Evolutionary conservation across 108 stramenopile genomes (phyloP).

Genomic region (Seminavis robusta): DNA sequence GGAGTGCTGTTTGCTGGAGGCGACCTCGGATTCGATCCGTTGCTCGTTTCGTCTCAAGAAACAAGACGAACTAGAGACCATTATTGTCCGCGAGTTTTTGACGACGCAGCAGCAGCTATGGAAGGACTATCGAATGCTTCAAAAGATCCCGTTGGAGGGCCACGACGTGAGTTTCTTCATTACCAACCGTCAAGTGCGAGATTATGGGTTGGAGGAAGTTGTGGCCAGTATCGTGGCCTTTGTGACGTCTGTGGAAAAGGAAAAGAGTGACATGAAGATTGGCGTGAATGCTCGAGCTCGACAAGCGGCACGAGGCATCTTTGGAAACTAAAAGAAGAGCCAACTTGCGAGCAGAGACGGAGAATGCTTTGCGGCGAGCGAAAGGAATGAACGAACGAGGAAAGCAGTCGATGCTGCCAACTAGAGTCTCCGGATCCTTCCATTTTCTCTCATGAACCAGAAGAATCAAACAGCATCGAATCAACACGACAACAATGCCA

Average conservation of each 20-base stretch:
- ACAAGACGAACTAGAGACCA: constrained; percentile 11
- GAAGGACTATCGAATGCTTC: constrained; percentile 2
- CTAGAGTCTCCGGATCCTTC: too few relatives aligned
- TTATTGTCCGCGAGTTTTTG: constrained; percentile 15
- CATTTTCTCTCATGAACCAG: too few relatives aligned
- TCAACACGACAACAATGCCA: too few relatives aligned
- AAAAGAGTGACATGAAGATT: constrained; percentile 19
- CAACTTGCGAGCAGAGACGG: too few relatives aligned
- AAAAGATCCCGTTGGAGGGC: constrained; percentile 12
- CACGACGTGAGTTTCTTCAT: constrained; percentile 17
- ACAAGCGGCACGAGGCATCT: too few relatives aligned
- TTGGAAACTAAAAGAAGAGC: too few relatives aligned
- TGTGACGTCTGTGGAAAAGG: constrained; percentile 12
- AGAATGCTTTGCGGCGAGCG: too few relatives aligned
- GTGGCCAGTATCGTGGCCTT: constrained; percentile 5
- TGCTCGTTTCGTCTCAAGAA: constrained; percentile 17
- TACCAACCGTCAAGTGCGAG: constrained; percentile 1
- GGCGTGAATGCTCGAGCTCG: constrained; percentile 15
- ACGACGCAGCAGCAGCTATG: constrained; percentile 1
- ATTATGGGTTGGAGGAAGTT: neutral
- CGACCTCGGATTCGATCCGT: constrained; percentile 17
- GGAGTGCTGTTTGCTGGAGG: constrained; percentile 15
- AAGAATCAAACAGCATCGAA: too few relatives aligned
- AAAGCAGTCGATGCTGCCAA: too few relatives aligned
- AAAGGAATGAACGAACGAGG: too few relatives aligned